Evolutionary conservation across 1,139 yeast genomes (phyloP), one percentile per base, ranked within the genome.

Genomic region (Debaryomyces sp.): DNA sequence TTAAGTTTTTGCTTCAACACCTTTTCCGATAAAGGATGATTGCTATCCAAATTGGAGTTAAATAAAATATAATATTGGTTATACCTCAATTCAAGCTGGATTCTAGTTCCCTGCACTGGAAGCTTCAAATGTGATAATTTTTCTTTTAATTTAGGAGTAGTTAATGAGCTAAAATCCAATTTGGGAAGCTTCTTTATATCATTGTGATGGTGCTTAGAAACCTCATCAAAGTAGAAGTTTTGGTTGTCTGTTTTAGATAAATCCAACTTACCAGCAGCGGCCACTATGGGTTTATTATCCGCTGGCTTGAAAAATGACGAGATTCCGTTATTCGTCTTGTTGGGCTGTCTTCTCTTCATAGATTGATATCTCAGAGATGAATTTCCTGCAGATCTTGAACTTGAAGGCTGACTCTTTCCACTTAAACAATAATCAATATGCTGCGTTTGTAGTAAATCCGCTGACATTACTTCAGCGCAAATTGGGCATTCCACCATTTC

Each of bases 11-110:
- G 80, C 44, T 81, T 70, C 41, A 92, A 63, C 5, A 80, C 78
- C 41, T 71, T 67, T 26, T 81, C 84, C 17, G 81, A 67, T 5
- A 80, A 80, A 0, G 97, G 97, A 26, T 73, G 74, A 44, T 80
- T 73, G n/a, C 91, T 79, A 60, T 91, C 97, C 44, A 85, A 77
- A 59, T 91, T 91, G 15, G 97, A 86, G 60, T 92, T 92, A 82
- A 85, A 88, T 13, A 91, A 63, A 33, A 87, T 82, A 52, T 88
- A 83, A 71, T 85, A 92, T 54, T 92, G 96, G 51, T 84, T 84
- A 62, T 87, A 88, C 41, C 98, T 71, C 29, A 80, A 69, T 52
- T 89, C 92, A 56, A 91, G 61, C 55, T 82, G 87, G 23, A 70
- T 69, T 53, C 89, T 71, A 2, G 85, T 68, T 0, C 98, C 98